Evolutionary conservation across 345 rosid genomes (phyloP).

Genomic region (Eutrema yunnanense): DNA sequence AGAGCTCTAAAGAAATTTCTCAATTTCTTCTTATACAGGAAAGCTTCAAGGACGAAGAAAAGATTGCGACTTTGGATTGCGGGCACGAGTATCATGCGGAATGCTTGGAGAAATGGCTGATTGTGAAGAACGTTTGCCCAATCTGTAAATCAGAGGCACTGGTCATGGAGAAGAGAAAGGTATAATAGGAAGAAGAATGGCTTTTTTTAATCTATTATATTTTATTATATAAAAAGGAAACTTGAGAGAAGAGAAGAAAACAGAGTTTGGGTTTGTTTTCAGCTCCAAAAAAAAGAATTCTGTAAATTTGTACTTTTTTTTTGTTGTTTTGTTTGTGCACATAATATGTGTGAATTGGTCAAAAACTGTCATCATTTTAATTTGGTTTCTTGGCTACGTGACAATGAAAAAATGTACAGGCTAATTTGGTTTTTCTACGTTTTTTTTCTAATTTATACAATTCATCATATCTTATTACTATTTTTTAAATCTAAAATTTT

Average conservation of each 20-base stretch:
- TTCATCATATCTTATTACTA: not conserved
- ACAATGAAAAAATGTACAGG: slow-evolving; percentile 22
- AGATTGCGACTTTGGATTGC: slow-evolving; percentile 68
- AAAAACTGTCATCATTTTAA: slow-evolving; percentile 10
- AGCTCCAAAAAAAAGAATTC: slow-evolving; percentile 22
- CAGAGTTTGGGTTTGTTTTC: slow-evolving; percentile 31
- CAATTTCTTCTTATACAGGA: slow-evolving; percentile 36
- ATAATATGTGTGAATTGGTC: slow-evolving; percentile 30
- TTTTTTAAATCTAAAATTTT: too few species aligned
- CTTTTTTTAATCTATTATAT: slow-evolving; percentile 2
- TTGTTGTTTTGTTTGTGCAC: slow-evolving; percentile 16
- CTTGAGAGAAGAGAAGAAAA: slow-evolving; percentile 21
- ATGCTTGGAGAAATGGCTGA: slow-evolving; percentile 89
- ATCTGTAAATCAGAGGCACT: slow-evolving; percentile 88
- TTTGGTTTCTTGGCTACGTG: slow-evolving; percentile 22
- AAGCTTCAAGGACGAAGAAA: slow-evolving; percentile 49
- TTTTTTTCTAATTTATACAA: not conserved
- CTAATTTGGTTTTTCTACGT: not conserved
- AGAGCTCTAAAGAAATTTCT: not conserved
- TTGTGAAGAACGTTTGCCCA: slow-evolving; percentile 83
- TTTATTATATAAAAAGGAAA: slow-evolving; percentile 12
- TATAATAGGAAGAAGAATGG: slow-evolving; percentile 26
- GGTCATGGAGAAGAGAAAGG: slow-evolving; percentile 28
- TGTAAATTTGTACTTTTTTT: slow-evolving; percentile 28
- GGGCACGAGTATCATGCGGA: slow-evolving; percentile 85